Evolutionary conservation across 2,329 filamentous ascomycete genomes (phyloP).

Genomic region (Microdochium trichocladiopsis): DNA sequence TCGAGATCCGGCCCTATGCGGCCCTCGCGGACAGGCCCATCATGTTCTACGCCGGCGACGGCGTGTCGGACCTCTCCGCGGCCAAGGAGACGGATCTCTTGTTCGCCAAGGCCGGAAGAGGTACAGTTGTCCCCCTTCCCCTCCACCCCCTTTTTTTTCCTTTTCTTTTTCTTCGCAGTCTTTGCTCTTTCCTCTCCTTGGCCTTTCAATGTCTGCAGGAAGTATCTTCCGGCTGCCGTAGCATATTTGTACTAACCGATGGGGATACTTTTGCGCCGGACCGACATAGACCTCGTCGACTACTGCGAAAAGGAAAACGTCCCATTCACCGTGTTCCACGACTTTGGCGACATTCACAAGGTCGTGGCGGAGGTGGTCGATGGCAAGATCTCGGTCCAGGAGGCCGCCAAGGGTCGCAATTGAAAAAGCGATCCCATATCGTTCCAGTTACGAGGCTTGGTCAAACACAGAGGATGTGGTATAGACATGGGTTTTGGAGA

Average conservation of each 20-base stretch:
- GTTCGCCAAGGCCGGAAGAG: conserved; percentile 87
- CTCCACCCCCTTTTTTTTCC: neutral
- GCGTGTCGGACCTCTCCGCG: conserved; percentile 86
- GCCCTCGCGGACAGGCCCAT: conserved; percentile 69
- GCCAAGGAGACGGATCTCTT: conserved; percentile 88
- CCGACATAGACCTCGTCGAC: conserved; percentile 63
- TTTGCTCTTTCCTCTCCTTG: no score
- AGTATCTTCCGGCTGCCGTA: no score
- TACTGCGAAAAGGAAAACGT: conserved; percentile 81
- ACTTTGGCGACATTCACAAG: conserved; percentile 73
- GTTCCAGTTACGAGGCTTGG: no score
- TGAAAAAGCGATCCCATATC: no score
- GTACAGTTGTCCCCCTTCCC: conserved; percentile 35
- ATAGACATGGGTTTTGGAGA: no score
- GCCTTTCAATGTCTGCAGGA: no score
- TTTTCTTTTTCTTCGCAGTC: neutral
- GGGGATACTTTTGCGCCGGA: conserved; percentile 6
- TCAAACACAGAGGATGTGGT: no score
- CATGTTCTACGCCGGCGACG: conserved; percentile 93
- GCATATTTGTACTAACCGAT: no score
- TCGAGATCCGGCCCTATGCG: conserved; percentile 84
- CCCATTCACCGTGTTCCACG: conserved; percentile 80
- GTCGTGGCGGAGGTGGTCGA: conserved; percentile 72
- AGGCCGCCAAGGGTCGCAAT: conserved; percentile 45
- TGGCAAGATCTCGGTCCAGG: conserved; percentile 62